Evolutionary conservation across 2,329 filamentous ascomycete species (phyloP).

Genomic region (Epichloe festucae): DNA sequence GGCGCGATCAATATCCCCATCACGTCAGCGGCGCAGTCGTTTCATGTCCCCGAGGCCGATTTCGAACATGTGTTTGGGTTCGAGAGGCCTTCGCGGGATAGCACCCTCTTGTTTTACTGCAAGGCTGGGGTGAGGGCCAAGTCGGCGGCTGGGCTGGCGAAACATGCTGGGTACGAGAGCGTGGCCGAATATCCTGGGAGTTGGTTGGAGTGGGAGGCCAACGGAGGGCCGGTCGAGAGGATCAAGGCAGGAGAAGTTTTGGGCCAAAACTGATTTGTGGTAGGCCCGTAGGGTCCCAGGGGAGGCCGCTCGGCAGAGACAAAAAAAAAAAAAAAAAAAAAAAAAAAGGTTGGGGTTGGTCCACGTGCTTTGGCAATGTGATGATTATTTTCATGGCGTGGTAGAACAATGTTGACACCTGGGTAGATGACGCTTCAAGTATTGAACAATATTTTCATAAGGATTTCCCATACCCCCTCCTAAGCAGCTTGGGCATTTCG

Average conservation of each 20-base stretch:
- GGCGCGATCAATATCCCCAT: conserved; percentile 74
- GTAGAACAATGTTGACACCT: not conserved
- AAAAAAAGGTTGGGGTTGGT: too few species aligned
- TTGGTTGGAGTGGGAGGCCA: conserved; percentile 71
- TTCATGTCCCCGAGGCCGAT: conserved; percentile 62
- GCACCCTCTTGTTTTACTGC: conserved; percentile 75
- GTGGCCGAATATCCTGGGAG: conserved; percentile 63
- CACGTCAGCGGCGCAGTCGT: conserved; percentile 60
- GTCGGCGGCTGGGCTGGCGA: conserved; percentile 65
- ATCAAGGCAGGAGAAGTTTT: conserved; percentile 7
- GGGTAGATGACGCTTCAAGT: not conserved
- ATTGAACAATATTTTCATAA: not conserved
- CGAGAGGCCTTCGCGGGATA: conserved; percentile 44
- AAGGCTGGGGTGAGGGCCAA: conserved; percentile 76
- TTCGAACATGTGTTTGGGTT: conserved; percentile 78
- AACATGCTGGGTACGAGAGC: conserved; percentile 59
- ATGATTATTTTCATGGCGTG: not conserved
- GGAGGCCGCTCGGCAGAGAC: not conserved
- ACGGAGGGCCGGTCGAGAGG: conserved; percentile 44
- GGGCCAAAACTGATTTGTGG: not conserved
- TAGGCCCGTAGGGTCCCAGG: too few species aligned
- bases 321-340: too few species aligned
- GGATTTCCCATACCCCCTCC: not conserved
- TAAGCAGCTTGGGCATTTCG: not conserved
- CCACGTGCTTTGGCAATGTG: too few species aligned